phyloP scores from a whole-genome alignment of 2,329 filamentous ascomycete genomes.

The Sclerotinia nivalis region DNA sequence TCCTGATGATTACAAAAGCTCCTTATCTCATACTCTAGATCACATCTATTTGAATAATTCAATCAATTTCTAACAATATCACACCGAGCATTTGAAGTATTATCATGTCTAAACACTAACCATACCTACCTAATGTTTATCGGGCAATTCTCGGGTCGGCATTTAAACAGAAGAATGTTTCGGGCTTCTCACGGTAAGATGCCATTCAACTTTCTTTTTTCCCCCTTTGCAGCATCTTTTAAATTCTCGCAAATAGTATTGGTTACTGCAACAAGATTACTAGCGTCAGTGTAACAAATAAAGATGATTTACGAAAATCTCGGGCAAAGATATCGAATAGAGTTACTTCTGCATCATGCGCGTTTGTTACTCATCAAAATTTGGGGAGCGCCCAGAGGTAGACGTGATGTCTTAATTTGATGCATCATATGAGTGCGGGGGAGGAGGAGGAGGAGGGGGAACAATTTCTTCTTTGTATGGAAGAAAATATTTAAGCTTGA shows the following conservation, averaged over 20 bases:
- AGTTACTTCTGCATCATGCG: not conserved
- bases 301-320: not conserved
- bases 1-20: not conserved
- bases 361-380: conserved; percentile 1
- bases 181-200: not conserved
- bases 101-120: not conserved
- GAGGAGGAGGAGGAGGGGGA: not conserved
- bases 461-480: not conserved
- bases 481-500: not conserved
- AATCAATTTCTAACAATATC: not conserved
- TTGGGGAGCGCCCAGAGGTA: not conserved
- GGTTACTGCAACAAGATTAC: conserved; percentile 4
- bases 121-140: no score
- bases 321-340: not conserved
- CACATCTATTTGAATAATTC: not conserved
- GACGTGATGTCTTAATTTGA: not conserved
- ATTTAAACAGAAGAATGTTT: not conserved
- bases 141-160: conserved; percentile 2
- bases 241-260: not conserved
- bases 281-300: not conserved
- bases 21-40: not conserved
- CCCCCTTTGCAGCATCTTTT: not conserved
- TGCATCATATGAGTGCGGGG: not conserved
- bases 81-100: not conserved
- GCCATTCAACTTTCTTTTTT: not conserved